Base-by-base conservation (phyloP, 148 eudicot genomes). In the Camellia japonica region DNA sequence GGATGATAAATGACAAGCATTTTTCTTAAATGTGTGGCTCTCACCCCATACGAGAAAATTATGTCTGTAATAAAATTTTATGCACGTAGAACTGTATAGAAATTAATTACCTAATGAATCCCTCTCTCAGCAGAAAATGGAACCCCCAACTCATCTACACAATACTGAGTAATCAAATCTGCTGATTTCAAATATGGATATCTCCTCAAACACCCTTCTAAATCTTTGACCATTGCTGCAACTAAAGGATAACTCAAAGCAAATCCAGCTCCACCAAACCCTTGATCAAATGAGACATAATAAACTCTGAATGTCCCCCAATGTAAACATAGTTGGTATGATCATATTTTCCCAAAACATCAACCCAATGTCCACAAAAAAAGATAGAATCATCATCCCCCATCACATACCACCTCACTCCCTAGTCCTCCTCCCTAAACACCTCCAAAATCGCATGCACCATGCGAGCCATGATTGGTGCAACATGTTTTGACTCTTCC, bases 241-340 rank as follows among this genome's bases (percentile, higher is more conserved):
- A 44, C 83, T 67, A 86, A 61, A 51, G 86, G 85, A 38, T 75
- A 75, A 54, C 89, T 84, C 73, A 86, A 73, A 1, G 81, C 78
- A 5, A 86, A 65, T 55, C 89, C 89, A 59, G 66, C 89, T 12
- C 89, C 89, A 60, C 89, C 89, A 79, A 81, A 86, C 15, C 68
- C 86, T 69, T 68, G 75, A 42, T 79, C 68, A 59, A 81, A 84
- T 2, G 85, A 86, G 72, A 81, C 68, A 49, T 0, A 47, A 82
- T 3, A 52, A 15, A 55, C 79, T 86, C 89, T 1, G 89, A 81
- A 6, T 78, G 73, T 8, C 84, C 83, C 1, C 89, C 89, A 23
- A 86, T 43, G 41, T 86, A 86, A 1, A 79, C 41, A 13, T 86
- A 83, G 68, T 81, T 81, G 2, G 68, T 81, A 47, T 86, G 88